Evolutionary conservation across 1,139 yeast species (phyloP).

Genomic region (Yamadazyma epiphylla): DNA sequence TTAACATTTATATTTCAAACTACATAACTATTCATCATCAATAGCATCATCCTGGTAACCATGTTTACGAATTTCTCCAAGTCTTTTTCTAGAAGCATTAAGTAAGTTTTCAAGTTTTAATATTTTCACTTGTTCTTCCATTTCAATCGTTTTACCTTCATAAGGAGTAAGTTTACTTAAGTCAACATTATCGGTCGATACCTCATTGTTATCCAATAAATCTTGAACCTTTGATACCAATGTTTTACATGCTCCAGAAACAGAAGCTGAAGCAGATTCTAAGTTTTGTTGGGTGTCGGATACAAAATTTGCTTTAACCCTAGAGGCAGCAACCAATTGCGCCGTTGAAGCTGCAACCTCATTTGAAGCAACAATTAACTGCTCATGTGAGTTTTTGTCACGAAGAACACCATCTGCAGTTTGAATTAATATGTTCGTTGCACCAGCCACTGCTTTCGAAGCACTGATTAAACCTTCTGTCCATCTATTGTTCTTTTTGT

Average conservation of each 20-base stretch:
- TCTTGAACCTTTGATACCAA: constrained; percentile 69
- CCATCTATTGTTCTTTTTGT: constrained; percentile 89
- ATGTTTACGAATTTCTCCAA: constrained; percentile 81
- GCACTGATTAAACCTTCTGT: constrained; percentile 93
- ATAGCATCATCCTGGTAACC: constrained; percentile 61
- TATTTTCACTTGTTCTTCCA: constrained; percentile 93
- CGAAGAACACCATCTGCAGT: constrained; percentile 84
- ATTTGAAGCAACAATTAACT: constrained; percentile 84
- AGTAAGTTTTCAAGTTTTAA: constrained; percentile 76
- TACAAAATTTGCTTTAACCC: constrained; percentile 78
- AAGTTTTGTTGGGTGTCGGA: constrained; percentile 75
- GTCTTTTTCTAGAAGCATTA: constrained; percentile 67
- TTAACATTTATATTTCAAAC: too few species aligned
- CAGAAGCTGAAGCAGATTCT: constrained; percentile 67
- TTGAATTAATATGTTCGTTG: constrained; percentile 74
- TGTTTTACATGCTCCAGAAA: constrained; percentile 69
- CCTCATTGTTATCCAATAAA: constrained; percentile 41
- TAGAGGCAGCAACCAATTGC: constrained; percentile 86
- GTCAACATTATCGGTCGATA: constrained; percentile 48
- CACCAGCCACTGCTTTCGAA: constrained; percentile 81
- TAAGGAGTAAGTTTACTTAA: constrained; percentile 69
- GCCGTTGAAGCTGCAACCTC: constrained; percentile 94
- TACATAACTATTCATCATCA: constrained; percentile 31
- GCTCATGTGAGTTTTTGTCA: constrained; percentile 66
- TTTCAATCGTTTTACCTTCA: constrained; percentile 82